Evolutionary conservation across 2,329 filamentous ascomycete genomes (phyloP), one percentile per base, ranked within the genome.

Genomic region (Aspergillus glaucus): DNA sequence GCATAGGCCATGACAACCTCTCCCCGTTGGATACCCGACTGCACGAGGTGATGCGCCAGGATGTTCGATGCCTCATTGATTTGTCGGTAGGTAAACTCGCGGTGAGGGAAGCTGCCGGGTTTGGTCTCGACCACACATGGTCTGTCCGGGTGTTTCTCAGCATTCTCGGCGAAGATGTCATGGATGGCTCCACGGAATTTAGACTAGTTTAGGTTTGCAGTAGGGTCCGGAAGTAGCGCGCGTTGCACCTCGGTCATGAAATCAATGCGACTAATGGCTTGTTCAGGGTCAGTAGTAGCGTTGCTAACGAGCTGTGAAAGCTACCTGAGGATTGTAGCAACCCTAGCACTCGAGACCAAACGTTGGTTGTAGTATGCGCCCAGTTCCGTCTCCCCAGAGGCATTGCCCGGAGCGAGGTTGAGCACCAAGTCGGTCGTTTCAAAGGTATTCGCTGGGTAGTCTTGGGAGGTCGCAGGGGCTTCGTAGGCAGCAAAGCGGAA

Each of bases 1-100:
- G 88, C 88, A 64, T 84, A 96, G 55, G 93, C 87, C 88, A 95
- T 95, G 60, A 95, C 89, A 2, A 95, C 90, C 63, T 97, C 90
- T 7, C 89, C 90, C 57, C 82, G 76, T 51, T 83, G 77, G 54
- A 90, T 77, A 50, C 91, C 90, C 59, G 82, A 78, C 45, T 85
- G 76, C 47, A 86, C 79, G 17, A 96, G 77, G 63, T 95, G 81
- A 69, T 95, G 84, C 17, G 89, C 87, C 6, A 96, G 68, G 17
- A 82, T 77, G 65, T 94, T 94, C 26, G 88, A 86, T 0, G 86
- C 85, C 72, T 95, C 86, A 63, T 90, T 79, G 63, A 97, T 95
- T 62, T 95, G 88, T 55, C 76, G 76, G 68, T 96, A 97, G 21
- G 84, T 92, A 69, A 93, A 96, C 43, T 70, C 72, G 54, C 87